Conservation (phyloP, 257 asterid genomes). For the Dorcoceras hygrometricum region DNA sequence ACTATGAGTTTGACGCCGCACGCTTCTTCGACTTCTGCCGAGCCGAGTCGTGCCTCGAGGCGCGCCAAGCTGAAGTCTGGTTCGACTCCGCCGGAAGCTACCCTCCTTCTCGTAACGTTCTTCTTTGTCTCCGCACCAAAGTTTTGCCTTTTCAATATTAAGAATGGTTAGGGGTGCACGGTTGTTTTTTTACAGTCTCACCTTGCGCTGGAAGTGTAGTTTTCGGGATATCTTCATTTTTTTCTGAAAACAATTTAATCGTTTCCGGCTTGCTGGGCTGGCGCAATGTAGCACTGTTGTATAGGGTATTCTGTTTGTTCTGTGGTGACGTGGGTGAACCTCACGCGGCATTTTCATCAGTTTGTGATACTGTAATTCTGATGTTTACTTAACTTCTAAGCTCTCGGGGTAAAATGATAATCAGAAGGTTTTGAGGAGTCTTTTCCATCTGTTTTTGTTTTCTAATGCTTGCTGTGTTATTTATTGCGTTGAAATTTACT, state of each 20-base stretch:
- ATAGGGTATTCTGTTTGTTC: background rate
- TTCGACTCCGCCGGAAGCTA: conserved; percentile 74
- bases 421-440: background rate
- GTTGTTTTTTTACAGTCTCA: conserved; percentile 12
- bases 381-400: too few species aligned
- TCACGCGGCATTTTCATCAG: conserved; percentile 19
- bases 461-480: background rate
- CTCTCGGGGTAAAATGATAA: too few species aligned
- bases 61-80: conserved; percentile 70
- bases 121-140: background rate
- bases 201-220: conserved; percentile 1
- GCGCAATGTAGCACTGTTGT: background rate
- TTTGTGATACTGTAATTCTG: too few species aligned
- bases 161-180: conserved; percentile 13
- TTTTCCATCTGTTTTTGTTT: conserved; percentile 5
- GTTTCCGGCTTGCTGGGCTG: conserved; percentile 5
- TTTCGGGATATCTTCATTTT: conserved; percentile 7
- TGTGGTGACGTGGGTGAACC: background rate
- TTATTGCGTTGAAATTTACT: conserved; percentile 5
- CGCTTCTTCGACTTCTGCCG: conserved; percentile 68
- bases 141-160: conserved; percentile 2
- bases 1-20: conserved; percentile 90
- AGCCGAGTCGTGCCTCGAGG: conserved; percentile 56
- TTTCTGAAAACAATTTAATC: background rate
- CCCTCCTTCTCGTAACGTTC: conserved; percentile 80